Evolutionary conservation across 2,329 filamentous ascomycete species (phyloP).

Genomic region (Calonectria pseudoturangicola): DNA sequence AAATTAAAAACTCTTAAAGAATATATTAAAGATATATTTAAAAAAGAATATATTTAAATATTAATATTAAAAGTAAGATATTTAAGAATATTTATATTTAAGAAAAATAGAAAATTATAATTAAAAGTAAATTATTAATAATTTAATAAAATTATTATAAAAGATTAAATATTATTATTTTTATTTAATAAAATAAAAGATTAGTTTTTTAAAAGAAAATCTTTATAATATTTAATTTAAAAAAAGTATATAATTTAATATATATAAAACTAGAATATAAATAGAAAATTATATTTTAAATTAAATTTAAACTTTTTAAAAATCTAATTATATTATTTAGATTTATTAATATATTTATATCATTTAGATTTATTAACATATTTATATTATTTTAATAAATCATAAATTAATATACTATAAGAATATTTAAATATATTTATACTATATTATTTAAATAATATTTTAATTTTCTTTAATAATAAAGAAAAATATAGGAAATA

Average conservation of each 20-base stretch:
- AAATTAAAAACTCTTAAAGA: too few species aligned
- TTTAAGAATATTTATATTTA: too few species aligned
- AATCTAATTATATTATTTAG: too few species aligned
- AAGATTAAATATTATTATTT: conserved; percentile 50
- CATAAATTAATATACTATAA: conserved; percentile 53
- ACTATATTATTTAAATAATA: background rate
- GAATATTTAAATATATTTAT: conserved; percentile 46
- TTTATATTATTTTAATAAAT: conserved; percentile 24
- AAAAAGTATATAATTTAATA: conserved; percentile 56
- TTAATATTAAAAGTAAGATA: too few species aligned
- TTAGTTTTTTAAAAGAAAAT: conserved; percentile 39
- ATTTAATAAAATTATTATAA: conserved; percentile 55
- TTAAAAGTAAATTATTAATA: conserved; percentile 50
- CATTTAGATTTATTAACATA: conserved; percentile 9
- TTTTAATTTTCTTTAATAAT: too few species aligned
- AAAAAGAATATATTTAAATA: too few species aligned
- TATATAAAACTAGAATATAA: conserved; percentile 46
- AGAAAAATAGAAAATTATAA: too few species aligned
- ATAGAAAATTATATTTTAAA: too few species aligned
- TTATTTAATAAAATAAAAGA: conserved; percentile 54
- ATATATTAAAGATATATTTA: too few species aligned
- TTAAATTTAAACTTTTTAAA: too few species aligned
- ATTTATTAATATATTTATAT: conserved; percentile 31
- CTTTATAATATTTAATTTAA: conserved; percentile 45
- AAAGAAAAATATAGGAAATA: too few species aligned